Conservation (phyloP, 192 early-diverging fungal genomes). For the Backusella tuberculispora region DNA sequence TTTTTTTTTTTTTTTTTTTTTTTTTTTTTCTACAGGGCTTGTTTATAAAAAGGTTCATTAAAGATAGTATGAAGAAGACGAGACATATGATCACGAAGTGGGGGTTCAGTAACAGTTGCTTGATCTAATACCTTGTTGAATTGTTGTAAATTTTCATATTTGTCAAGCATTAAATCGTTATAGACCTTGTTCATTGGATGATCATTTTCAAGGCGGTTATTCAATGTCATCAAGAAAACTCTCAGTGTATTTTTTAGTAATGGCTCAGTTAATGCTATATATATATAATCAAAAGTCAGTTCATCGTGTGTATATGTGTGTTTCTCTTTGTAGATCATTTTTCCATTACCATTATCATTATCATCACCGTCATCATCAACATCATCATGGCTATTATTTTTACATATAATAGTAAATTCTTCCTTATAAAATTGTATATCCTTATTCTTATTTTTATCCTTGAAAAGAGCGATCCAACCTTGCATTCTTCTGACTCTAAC, state of each 20-base stretch:
- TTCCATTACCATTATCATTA: neutral
- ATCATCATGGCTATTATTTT: too few relatives aligned
- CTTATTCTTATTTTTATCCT: neutral
- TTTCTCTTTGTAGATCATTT: neutral
- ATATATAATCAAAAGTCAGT: neutral
- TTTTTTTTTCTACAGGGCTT: neutral
- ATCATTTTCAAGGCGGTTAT: neutral
- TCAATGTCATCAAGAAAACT: neutral
- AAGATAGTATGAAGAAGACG: neutral
- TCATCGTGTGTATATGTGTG: neutral
- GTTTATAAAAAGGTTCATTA: neutral
- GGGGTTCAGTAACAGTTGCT: neutral
- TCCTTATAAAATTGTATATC: neutral
- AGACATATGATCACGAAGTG: neutral
- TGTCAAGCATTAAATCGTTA: neutral
- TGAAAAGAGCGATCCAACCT: neutral
- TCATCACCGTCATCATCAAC: neutral
- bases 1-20: neutral
- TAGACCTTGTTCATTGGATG: neutral
- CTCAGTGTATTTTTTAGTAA: slow-evolving; percentile 13
- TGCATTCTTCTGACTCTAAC: slow-evolving; percentile 8
- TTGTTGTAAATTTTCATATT: neutral
- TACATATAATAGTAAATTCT: neutral
- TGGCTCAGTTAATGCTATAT: neutral
- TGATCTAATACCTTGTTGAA: neutral